Evolutionary conservation across 495 filamentous ascomycete species (phyloP), one percentile per base, ranked within the genome.

Genomic region (Penicillium pulvis): DNA sequence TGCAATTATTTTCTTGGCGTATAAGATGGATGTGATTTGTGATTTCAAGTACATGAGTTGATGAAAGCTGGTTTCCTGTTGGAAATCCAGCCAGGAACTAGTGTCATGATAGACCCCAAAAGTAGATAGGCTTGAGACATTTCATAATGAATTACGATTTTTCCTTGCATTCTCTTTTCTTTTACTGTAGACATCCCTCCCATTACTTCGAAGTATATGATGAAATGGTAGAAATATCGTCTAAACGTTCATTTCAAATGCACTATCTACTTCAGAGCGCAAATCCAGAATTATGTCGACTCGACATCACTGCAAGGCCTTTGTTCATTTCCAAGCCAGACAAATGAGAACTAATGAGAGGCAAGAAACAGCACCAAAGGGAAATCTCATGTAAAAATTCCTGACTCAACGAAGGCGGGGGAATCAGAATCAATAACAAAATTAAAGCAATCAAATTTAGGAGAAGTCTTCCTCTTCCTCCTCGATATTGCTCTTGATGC

Each of bases 401-500:
- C 51, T 56, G 55, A 55, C 51, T 58, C 59, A 58, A 58, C 49
- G 68, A 52, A 50, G 56, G 65, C 66, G 62, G 67, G 67, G 67
- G 46, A 49, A 49, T 49, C 26, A 49, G 46, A 68, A 70, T 65
- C 67, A 67, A 33, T 36, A 50, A 39, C 12, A 61, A 55, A 61
- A 45, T n/a, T 59, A 58, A 67, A n/a, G 20, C 55, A 63, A 56
- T 45, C 51, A 53, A 31, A 41, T 69, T 65, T 74, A 90, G 56
- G 87, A 88, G 59, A 90, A 90, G 69, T 90, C 87, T 57, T 93
- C 91, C 5, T 81, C 86, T 57, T 85, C 80, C 67, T 85, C 84
- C 76, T 91, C 88, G 65, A 95, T 93, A 51, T 76, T 80, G 66
- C 85, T 86, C 84, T 97, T 96, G 65, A 97, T 79, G 66, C 86